Base-by-base conservation (phyloP, 192 early-diverging fungal species). In the Podila minutissima region DNA sequence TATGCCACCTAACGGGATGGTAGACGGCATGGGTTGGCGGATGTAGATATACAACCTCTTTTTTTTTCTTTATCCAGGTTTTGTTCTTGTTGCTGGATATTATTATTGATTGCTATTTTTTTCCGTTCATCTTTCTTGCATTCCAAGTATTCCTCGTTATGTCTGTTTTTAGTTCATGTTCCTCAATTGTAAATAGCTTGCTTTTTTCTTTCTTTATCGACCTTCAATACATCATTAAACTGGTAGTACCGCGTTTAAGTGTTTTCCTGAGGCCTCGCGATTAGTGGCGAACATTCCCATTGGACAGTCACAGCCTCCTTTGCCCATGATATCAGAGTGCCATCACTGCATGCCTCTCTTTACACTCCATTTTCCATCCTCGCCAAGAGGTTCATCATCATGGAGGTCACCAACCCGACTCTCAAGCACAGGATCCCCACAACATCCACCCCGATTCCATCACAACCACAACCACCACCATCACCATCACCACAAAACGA, bases 401-500 rank as follows among this genome's bases (percentile, higher is more conserved):
- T 46, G 41, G 41, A 46, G 41, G 41, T 46, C 41, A 3, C 41
- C 15, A 2, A 46, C 41, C 12, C 41, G 8, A 46, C 41, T 3
- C 53, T 55, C 53, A n/a, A 55, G 20, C 24, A 24, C 13, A 55
- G 53, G 24, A 5, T 2, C 22, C 22, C 20, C 24, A 5, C 53
- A 55, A 24, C 53, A 55, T 55, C 53, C 53, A 26, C 9, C 9
- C 10, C 35, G 10, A 11, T 6, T 37, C 7, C 35, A 37, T 37
- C 35, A 11, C 53, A 26, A 6, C 53, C 20, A 2, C 53, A 26
- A 0, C 53, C 20, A 9, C 6, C n/a, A 2, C 2, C 19, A 26
- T 17, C 20, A 24, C 53, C 19, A 24, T 55, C 53, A 26, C n/a
- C 53, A 24, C n/a, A 55, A n/a, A 65, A 53, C 38, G 59, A 85